Evolutionary conservation across 2,329 filamentous ascomycete species (phyloP), one percentile per base, ranked within the genome.

Genomic region (Macrophomina phaseolina): DNA sequence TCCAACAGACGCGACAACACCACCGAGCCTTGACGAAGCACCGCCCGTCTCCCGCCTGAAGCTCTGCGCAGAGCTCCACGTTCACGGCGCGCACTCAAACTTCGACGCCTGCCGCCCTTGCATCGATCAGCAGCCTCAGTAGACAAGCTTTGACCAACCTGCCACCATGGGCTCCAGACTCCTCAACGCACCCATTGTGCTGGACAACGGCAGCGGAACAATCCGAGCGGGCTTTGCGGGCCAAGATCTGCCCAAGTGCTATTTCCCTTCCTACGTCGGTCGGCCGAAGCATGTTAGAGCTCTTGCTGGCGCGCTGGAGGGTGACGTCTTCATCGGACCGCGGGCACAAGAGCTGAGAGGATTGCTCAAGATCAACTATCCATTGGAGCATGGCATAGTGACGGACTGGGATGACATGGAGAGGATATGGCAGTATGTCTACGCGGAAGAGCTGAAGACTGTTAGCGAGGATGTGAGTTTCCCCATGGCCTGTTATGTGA

Each of bases 341-440:
- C 90, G 93, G 79, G 94, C 94, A 68, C 91, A 93, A 73, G 94
- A 98, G 76, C 85, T 97, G 75, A 89, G 94, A 75, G 95, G 95
- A 3, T 83, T 99, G 69, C 86, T 99, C 73, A 99, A 98, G 86
- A 97, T 99, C 74, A 87, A 89, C 71, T 98, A 98, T 78, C 95
- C 95, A 52, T 83, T 99, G 65, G 95, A 98, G 82, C 95, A 99
- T 79, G 95, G 95, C 73, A 96, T 99, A 74, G 95, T 99, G 70
- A 99, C 95, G 72, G 93, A 99, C 80, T 99, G 95, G 95, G 95
- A 98, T 77, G 95, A 99, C 77, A 99, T 99, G 95, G 95, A 99
- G 84, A 90, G 93, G 82, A 99, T 99, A 81, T 99, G 95, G 95
- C 92, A 96, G 75, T 95, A 97, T 76, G 93, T 99, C 64, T 99